Conservation (phyloP, 345 rosid species). For the Acer saccharum region DNA sequence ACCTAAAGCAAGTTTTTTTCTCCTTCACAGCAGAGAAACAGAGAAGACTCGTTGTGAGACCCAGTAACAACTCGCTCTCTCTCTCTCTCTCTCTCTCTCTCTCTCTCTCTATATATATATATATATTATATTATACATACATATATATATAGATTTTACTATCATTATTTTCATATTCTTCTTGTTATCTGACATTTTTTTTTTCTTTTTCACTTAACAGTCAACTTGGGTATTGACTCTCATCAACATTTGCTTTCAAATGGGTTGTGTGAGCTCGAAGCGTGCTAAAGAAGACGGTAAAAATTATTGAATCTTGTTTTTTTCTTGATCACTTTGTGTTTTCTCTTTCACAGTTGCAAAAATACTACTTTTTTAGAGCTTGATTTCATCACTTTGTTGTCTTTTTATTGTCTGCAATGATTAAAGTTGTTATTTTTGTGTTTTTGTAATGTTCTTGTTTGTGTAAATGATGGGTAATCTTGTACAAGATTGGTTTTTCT, state of each 20-base stretch:
- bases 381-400: neutral
- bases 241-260: slow-evolving; percentile 4
- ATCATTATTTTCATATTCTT: neutral
- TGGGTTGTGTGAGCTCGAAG: slow-evolving; percentile 35
- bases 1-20: neutral
- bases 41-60: neutral
- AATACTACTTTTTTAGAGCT: neutral
- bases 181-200: neutral
- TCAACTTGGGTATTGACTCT: slow-evolving; percentile 8
- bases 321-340: neutral
- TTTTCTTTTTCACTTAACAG: neutral
- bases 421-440: neutral
- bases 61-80: neutral
- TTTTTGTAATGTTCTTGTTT: neutral
- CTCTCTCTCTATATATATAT: no score
- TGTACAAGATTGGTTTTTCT: neutral
- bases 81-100: no score
- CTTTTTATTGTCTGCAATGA: neutral
- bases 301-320: neutral
- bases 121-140: no score
- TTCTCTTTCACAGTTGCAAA: neutral
- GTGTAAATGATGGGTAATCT: neutral
- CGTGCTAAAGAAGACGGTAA: slow-evolving; percentile 25
- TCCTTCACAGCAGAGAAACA: neutral
- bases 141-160: neutral